phyloP scores from a whole-genome alignment of 345 rosid genomes.

The Hypericum perforatum region DNA sequence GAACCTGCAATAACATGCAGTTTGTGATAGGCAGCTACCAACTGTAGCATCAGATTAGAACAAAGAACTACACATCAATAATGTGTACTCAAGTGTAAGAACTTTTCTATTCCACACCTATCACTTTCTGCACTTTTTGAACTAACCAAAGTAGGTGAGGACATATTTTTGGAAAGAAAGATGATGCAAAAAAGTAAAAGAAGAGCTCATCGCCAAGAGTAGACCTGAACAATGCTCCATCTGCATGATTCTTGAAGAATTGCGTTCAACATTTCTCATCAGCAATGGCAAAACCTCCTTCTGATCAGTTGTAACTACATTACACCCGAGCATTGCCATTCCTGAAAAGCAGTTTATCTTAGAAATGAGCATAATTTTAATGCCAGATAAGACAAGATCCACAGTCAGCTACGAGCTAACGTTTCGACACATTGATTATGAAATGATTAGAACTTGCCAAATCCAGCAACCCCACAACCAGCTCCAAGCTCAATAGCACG shows the following conservation, averaged over 20 bases:
- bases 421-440: slow-evolving; percentile 1
- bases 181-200: too few species aligned
- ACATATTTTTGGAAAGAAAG: too few species aligned
- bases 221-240: slow-evolving; percentile 55
- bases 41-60: background rate
- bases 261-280: slow-evolving; percentile 71
- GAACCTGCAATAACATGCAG: slow-evolving; percentile 37
- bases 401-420: slow-evolving; percentile 6
- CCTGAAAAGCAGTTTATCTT: slow-evolving; percentile 33
- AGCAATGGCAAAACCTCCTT: slow-evolving; percentile 66
- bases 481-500: slow-evolving; percentile 92
- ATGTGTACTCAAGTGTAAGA: too few species aligned
- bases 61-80: background rate
- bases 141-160: too few species aligned
- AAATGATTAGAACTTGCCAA: slow-evolving; percentile 46
- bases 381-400: slow-evolving; percentile 4
- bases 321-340: slow-evolving; percentile 86
- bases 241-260: slow-evolving; percentile 62
- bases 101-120: too few species aligned
- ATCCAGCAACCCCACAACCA: slow-evolving; percentile 94
- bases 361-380: slow-evolving; percentile 2
- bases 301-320: slow-evolving; percentile 80
- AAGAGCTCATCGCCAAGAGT: background rate
- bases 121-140: too few species aligned
- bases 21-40: slow-evolving; percentile 2